Base-by-base conservation (phyloP, 345 rosid genomes). In the Isatis tinctoria region DNA sequence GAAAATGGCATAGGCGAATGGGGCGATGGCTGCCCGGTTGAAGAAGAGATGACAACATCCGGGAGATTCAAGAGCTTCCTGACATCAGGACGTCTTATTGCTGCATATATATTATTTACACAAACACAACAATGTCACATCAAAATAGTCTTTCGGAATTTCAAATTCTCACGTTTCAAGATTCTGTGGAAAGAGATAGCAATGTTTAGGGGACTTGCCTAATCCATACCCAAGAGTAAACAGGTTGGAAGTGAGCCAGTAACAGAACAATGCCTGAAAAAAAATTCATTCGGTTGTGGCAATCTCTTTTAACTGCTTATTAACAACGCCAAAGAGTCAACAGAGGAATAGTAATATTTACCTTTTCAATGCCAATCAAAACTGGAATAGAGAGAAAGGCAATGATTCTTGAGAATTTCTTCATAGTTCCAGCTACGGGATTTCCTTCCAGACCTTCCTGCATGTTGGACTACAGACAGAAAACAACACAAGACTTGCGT, bases 361-460 rank as follows among this genome's bases (percentile, higher is more conserved):
- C 84, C 64, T 75, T 79, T 9, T 89, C 89, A 62, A 86, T 83
- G 75, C 77, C 54, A 77, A 82, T 72, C 67, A 85, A 82, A 49
- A 87, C 47, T 45, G 94, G 94, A 77, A 87, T 70, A 28, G 85
- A 60, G 64, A 74, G 74, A 77, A 75, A 67, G 53, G 89, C 87
- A 61, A 87, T 20, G 73, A 78, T 75, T 78, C 94, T 82, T 9
- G 83, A 87, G 73, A 85, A 37, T 3, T 80, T 85, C 82, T 87
- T 88, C 91, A 85, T 81, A 73, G 82, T 82, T 47, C 84, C 83
- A 67, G 91, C 88, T 39, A 75, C 65, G 60, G 86, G 78, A 54
- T 87, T 87, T 60, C 91, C 89, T 78, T 85, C 88, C 69, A 87
- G 51, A 27, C 89, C 91, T 75, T 83, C 91, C 76, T 84, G 86